phyloP scores from a whole-genome alignment of 345 rosid species.

The Populus euphratica region DNA sequence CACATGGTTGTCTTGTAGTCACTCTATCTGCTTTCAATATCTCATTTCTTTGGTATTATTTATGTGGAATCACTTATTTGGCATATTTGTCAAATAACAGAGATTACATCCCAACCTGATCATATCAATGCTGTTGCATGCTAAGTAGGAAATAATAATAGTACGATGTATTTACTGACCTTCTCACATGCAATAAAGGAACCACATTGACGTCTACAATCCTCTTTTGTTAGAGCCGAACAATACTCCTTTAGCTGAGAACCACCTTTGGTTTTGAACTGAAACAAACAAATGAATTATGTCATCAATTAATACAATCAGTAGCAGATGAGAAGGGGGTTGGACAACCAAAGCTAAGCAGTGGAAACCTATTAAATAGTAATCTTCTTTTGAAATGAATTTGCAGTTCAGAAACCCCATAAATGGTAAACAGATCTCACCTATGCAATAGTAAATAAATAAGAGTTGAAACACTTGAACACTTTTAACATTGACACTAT shows the following conservation, averaged over 20 bases:
- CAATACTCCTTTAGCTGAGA: slow-evolving; percentile 94
- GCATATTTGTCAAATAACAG: too few species aligned
- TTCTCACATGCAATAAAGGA: slow-evolving; percentile 85
- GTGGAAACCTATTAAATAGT: neutral
- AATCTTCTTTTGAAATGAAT: neutral
- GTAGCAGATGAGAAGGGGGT: neutral
- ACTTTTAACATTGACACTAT: neutral
- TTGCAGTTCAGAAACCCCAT: neutral
- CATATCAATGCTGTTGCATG: neutral
- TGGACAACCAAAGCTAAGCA: neutral
- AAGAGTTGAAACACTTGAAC: neutral
- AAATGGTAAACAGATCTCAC: neutral
- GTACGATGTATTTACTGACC: slow-evolving; percentile 38
- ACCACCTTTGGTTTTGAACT: slow-evolving; percentile 99
- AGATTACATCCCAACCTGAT: neutral
- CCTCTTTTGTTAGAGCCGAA: slow-evolving; percentile 88
- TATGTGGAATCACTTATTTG: too few species aligned
- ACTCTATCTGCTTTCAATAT: neutral
- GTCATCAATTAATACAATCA: slow-evolving; percentile 4
- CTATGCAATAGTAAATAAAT: neutral
- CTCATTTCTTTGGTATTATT: neutral
- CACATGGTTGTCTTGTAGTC: neutral
- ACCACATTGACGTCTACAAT: slow-evolving; percentile 80
- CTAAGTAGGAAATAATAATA: neutral
- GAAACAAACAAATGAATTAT: slow-evolving; percentile 19